Base-by-base conservation (phyloP, 148 eudicot species). In the Linanthus parryae region DNA sequence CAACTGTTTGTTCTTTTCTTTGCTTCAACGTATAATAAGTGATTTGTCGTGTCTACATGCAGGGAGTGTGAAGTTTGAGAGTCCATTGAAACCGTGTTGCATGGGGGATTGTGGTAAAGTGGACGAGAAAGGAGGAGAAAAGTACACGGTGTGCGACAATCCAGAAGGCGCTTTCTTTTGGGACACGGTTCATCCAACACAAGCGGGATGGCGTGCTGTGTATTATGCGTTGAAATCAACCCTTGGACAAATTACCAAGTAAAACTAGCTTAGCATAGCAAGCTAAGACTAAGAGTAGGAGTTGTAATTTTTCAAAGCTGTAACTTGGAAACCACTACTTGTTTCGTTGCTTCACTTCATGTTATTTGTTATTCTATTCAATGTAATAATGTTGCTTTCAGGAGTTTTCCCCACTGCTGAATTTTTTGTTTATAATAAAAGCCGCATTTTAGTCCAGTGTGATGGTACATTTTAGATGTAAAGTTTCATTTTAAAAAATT, bases 141-240 rank as follows among this genome's bases (percentile, higher is more conserved):
- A 80, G 82, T 90, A 90, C 52, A 78, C 71, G 0, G 66, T 90
- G 4, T 90, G 97, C 37, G 39, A 61, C 12, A 50, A 80, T 21
- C 85, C 83, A 5, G 49, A 70, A 11, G 37, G 65, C 10, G 57
- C 63, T 13, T 80, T 90, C 67, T 85, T 90, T 37, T 90, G 97
- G 97, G 97, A 90, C 69, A 24, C 40, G 7, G 71, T 61, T 8
- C 97, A 90, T 59, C 97, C 91, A 0, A 75, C 97, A 7, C 79
- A 90, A 59, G 84, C 88, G 0, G 97, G 97, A 10, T 90, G 97
- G 97, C 60, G 22, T n/a, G 80, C 81, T 0, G 73, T 90, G 5
- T 71, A 49, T 46, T 56, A 21, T 2, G 39, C 71, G 36, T 51
- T 88, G 42, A 58, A 73, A 45, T 21, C 80, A 0, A 64, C 59